Conservation (phyloP, 768 basidiomycete species). For the Pleurotus djamor region DNA sequence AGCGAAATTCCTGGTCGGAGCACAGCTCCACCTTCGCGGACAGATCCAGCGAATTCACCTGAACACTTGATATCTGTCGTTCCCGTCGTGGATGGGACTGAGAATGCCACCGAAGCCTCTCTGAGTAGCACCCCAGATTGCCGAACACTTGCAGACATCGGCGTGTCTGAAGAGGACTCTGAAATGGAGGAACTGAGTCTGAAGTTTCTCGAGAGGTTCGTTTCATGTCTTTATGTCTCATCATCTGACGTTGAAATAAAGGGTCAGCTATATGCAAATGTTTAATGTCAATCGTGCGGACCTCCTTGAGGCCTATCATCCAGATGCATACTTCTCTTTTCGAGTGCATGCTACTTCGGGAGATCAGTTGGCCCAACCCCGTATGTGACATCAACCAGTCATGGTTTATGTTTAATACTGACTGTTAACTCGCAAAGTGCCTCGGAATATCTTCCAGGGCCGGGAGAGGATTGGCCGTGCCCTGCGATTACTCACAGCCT, state of each 20-base stretch:
- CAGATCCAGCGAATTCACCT: too few species aligned
- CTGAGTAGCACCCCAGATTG: neutral
- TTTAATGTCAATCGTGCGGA: neutral
- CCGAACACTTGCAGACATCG: neutral
- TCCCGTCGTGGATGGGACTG: too few species aligned
- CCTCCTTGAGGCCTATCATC: neutral
- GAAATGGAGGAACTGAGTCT: neutral
- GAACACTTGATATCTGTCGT: too few species aligned
- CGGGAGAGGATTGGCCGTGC: conserved; percentile 3
- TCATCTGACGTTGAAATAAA: neutral
- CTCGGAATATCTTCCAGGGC: conserved; percentile 1
- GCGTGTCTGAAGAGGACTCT: neutral
- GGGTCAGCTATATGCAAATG: neutral
- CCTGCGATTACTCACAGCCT: neutral
- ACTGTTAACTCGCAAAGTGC: neutral
- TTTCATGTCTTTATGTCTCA: neutral
- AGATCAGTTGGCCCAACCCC: neutral
- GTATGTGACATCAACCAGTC: neutral
- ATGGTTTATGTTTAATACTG: neutral
- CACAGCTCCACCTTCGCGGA: too few species aligned
- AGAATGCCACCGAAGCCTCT: neutral
- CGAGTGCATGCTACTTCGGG: neutral
- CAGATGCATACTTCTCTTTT: conserved; percentile 5
- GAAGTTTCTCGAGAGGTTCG: conserved; percentile 1
- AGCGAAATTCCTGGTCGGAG: neutral